Evolutionary conservation across 1,284 basidiomycete genomes (phyloP).

Genomic region (Exobasidium rhododendri): DNA sequence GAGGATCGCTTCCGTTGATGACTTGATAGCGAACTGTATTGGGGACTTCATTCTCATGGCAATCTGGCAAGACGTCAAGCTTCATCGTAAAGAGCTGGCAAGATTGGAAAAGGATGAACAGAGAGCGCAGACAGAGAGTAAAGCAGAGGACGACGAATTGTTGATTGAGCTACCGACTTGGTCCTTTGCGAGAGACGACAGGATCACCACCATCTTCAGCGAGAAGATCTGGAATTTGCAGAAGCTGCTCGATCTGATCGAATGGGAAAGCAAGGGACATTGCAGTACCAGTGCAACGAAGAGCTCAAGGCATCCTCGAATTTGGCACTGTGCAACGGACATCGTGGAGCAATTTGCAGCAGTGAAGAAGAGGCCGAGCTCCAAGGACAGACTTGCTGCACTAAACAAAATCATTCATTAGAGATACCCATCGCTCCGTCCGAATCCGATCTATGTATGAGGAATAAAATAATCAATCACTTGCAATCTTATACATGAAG

Average conservation of each 20-base stretch:
- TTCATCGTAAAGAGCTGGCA: conserved; percentile 15
- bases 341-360: background rate
- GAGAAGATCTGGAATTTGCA: background rate
- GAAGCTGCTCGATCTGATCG: background rate
- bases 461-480: too few relatives aligned
- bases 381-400: background rate
- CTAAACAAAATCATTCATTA: background rate
- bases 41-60: conserved; percentile 48
- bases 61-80: conserved; percentile 35
- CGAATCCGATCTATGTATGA: too few relatives aligned
- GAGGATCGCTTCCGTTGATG: conserved; percentile 40
- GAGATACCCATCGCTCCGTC: too few relatives aligned
- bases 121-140: background rate
- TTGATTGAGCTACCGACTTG: conserved; percentile 31
- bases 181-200: conserved; percentile 45
- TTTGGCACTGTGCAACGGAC: background rate
- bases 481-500: too few relatives aligned
- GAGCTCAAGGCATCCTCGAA: background rate
- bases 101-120: conserved; percentile 9
- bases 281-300: background rate
- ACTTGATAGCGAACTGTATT: conserved; percentile 46
- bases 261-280: background rate
- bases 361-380: background rate
- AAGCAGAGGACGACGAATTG: conserved; percentile 22
- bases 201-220: conserved; percentile 17